Evolutionary conservation across 2,329 filamentous ascomycete species (phyloP), one percentile per base, ranked within the genome.

Genomic region (Mycosphaerella arachidis): DNA sequence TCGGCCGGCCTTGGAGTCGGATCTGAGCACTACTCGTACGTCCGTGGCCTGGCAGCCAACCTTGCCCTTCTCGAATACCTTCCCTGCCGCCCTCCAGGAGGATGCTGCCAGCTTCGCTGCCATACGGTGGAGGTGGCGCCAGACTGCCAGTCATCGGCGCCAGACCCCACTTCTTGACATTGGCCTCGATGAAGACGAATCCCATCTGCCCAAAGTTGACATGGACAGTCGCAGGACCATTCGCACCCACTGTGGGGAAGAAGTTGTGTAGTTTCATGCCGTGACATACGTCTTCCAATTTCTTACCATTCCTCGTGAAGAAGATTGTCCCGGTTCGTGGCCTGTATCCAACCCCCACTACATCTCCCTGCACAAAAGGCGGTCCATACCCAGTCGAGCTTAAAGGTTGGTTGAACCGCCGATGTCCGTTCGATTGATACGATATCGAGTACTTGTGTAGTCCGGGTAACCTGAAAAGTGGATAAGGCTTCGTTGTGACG

Each of bases 161-260:
- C 57, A 99, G 80, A 1, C 94, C 94, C 94, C 94, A 99, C 81
- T 97, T 99, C 85, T 99, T 99, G 62, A 99, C 94, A 71, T 99
- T 99, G 63, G 93, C 94, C 77, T 99, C 94, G 68, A 99, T 97
- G 72, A 97, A 99, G 53, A 99, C 94, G 72, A 97, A 99, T 35
- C 94, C 94, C 71, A 94, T 91, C 74, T 99, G 94, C 7, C 94
- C 94, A 74, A 99, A 95, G 75, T 99, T 99, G 72, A 97, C 94
- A 73, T 99, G 93, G 1, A 99, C 85, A 33, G 88, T 88, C 70
- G 91, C 92, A 16, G 94, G 94, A 0, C 94, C 94, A 72, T 94
- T 97, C 59, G 94, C 92, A 48, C 94, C 94, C n/a, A 99, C 85
- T 0, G 94, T 94, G 0, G 94, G 94, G 77, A 99, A 99, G 79